These are phyloP conservation scores for Filobasidium floriforme DNA, from an alignment of 768 basidiomycete species.

Conservation along the genomic window DNA sequence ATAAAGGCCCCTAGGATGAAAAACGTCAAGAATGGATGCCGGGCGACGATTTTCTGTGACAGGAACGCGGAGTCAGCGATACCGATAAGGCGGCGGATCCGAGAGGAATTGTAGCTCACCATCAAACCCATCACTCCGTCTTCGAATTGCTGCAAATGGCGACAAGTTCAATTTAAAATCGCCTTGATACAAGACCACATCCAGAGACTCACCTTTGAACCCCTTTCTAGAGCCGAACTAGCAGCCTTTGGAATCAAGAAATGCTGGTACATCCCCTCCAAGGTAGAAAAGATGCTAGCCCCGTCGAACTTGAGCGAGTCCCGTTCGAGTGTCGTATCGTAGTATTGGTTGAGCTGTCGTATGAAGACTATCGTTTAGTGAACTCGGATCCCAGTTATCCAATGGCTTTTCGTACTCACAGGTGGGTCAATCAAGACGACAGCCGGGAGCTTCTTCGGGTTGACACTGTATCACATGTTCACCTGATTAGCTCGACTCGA, in stretches of 20 bases:
- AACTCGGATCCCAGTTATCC: background rate
- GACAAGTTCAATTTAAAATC: slow-evolving; percentile 55
- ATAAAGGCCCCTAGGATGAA: slow-evolving; percentile 9
- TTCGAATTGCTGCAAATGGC: slow-evolving; percentile 56
- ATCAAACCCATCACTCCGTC: slow-evolving; percentile 27
- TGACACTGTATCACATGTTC: slow-evolving; percentile 31
- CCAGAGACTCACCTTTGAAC: slow-evolving; percentile 29
- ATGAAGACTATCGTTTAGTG: slow-evolving; percentile 6
- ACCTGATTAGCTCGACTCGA: slow-evolving; percentile 44
- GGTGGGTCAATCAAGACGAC: slow-evolving; percentile 75
- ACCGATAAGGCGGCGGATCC: too few species aligned
- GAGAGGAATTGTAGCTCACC: too few species aligned
- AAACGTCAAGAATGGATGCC: slow-evolving; percentile 12
- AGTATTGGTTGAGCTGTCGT: slow-evolving; percentile 63
- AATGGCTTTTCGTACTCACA: slow-evolving; percentile 47
- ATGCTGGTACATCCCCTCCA: slow-evolving; percentile 57
- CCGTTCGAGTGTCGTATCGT: slow-evolving; percentile 58
- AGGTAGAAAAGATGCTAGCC: slow-evolving; percentile 57
- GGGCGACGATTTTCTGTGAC: slow-evolving; percentile 8
- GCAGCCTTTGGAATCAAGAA: slow-evolving; percentile 35
- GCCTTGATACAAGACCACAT: background rate
- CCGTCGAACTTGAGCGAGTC: slow-evolving; percentile 55
- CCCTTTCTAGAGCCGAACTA: slow-evolving; percentile 41
- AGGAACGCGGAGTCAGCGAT: too few species aligned
- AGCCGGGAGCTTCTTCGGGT: slow-evolving; percentile 38